phyloP scores from a whole-genome alignment of 768 basidiomycete genomes.

The Lactarius sanguifluus region DNA sequence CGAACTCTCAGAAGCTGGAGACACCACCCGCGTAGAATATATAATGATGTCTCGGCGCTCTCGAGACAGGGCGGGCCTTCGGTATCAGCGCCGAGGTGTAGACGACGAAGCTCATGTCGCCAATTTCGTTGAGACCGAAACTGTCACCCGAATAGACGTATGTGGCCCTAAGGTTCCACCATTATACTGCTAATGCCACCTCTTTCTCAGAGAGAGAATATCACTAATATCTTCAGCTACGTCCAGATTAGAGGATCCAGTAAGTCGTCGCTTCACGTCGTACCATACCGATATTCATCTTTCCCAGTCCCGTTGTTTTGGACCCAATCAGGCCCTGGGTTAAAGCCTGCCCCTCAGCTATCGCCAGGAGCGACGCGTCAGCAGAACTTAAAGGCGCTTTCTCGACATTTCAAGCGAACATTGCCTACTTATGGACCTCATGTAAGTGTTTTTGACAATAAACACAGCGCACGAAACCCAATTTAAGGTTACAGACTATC shows the following conservation, averaged over 20 bases:
- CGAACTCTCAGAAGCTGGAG: conserved; percentile 41
- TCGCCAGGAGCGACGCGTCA: conserved; percentile 68
- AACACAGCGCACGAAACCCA: conserved; percentile 4
- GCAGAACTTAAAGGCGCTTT: conserved; percentile 69
- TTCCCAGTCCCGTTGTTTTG: conserved; percentile 84
- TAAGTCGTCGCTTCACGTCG: conserved; percentile 38
- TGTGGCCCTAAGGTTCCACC: conserved; percentile 28
- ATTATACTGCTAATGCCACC: neutral
- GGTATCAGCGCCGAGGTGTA: conserved; percentile 93
- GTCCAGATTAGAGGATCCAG: conserved; percentile 92
- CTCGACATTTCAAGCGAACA: conserved; percentile 69
- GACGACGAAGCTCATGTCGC: conserved; percentile 93
- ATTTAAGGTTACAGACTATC: conserved; percentile 50
- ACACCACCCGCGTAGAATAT: conserved; percentile 60
- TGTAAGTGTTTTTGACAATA: conserved; percentile 44
- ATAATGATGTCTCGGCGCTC: conserved; percentile 83
- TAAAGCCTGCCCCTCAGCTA: conserved; percentile 86
- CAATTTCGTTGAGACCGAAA: conserved; percentile 96
- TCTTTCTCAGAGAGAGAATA: conserved; percentile 61
- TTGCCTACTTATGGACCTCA: conserved; percentile 74
- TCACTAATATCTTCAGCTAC: conserved; percentile 79
- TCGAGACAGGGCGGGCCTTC: conserved; percentile 84
- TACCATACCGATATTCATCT: conserved; percentile 1
- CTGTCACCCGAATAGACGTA: conserved; percentile 80
- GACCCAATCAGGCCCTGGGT: conserved; percentile 82